Percentiles rank a stretch among this genome's conserved stretches.
These are phyloP conservation scores for Teunomyces gatunensis DNA, from an alignment of 805 yeast genomes.

Conservation along the genomic window DNA sequence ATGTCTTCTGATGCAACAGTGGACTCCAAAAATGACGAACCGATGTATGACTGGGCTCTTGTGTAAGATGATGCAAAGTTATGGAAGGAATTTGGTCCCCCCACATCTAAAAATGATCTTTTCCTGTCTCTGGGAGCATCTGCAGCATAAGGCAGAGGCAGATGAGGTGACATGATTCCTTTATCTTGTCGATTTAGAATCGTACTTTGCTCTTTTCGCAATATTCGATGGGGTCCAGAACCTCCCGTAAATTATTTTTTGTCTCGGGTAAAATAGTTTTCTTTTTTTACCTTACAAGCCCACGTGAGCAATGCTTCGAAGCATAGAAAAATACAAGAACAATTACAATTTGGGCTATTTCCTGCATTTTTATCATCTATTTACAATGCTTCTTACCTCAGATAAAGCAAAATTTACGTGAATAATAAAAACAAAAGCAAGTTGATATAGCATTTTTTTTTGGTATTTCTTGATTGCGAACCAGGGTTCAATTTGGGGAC, in stretches of 20 bases:
- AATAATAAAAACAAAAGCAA: too few relatives aligned
- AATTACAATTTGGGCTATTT: too few relatives aligned
- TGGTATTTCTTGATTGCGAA: too few relatives aligned
- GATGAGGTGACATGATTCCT: background rate
- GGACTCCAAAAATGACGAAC: conserved; percentile 8
- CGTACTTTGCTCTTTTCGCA: background rate
- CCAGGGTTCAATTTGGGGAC: too few relatives aligned
- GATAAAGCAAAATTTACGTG: too few relatives aligned
- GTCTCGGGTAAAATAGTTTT: background rate
- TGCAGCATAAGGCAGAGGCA: background rate
- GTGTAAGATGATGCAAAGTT: conserved; percentile 41
- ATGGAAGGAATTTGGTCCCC: conserved; percentile 35
- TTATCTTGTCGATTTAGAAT: background rate
- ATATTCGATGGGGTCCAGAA: background rate
- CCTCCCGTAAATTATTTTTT: background rate
- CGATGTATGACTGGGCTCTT: conserved; percentile 31
- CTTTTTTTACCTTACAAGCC: background rate
- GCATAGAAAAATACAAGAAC: background rate
- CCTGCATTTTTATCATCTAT: too few relatives aligned
- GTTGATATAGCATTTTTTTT: too few relatives aligned
- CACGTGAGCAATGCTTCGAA: background rate
- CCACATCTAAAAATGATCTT: conserved; percentile 29
- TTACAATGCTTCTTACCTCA: too few relatives aligned
- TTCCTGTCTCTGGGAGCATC: conserved; percentile 13
- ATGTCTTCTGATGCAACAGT: conserved; percentile 13